phyloP scores from a whole-genome alignment of 2,329 filamentous ascomycete species.

The Monilinia fructigena region DNA sequence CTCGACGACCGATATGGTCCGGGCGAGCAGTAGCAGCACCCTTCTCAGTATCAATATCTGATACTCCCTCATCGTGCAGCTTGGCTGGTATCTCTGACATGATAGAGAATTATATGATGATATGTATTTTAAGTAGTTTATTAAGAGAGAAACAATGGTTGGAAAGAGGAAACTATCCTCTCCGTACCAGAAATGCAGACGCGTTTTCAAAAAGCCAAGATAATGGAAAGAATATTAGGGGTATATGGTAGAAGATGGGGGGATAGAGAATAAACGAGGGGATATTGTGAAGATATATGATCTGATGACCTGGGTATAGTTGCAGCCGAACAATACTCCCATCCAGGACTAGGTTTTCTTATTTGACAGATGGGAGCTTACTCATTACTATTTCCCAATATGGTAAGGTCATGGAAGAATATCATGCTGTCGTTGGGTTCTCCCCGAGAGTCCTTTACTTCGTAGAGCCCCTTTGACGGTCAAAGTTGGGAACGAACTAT shows the following conservation, averaged over 20 bases:
- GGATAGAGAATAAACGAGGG: neutral
- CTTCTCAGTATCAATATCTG: slow-evolving; percentile 9
- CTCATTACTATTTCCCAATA: slow-evolving; percentile 8
- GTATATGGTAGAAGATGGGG: neutral
- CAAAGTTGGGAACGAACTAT: no score
- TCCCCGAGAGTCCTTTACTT: neutral
- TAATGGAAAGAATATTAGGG: neutral
- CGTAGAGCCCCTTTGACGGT: no score
- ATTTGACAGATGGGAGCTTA: neutral
- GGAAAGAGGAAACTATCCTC: neutral
- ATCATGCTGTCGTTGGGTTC: neutral
- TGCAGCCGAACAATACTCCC: slow-evolving; percentile 6
- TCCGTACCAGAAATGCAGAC: neutral
- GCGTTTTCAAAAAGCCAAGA: neutral
- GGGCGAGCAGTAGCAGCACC: slow-evolving; percentile 11
- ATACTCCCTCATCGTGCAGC: slow-evolving; percentile 6
- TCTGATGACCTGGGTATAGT: neutral
- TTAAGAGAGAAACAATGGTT: neutral
- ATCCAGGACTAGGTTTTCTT: neutral
- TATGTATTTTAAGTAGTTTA: neutral
- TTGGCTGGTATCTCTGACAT: slow-evolving; percentile 15
- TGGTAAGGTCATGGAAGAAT: slow-evolving; percentile 16
- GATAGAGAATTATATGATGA: neutral
- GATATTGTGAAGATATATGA: slow-evolving; percentile 17
- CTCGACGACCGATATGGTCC: slow-evolving; percentile 20